Evolutionary conservation across 2,329 filamentous ascomycete genomes (phyloP).

Genomic region (Xylaria sp.): DNA sequence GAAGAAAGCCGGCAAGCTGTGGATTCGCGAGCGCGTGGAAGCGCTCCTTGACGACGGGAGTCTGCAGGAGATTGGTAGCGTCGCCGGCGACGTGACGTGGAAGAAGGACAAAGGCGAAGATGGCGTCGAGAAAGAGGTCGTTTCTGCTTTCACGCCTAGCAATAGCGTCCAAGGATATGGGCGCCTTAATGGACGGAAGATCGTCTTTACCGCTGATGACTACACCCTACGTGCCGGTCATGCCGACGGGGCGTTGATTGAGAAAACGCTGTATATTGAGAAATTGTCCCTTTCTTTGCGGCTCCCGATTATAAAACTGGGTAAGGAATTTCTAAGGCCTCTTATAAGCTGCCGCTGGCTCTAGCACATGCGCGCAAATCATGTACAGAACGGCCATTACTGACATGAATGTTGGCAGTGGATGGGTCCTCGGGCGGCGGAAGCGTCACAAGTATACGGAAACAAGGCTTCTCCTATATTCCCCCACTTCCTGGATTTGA

Average conservation of each 20-base stretch:
- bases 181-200: slow-evolving; percentile 27
- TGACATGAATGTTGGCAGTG: slow-evolving; percentile 7
- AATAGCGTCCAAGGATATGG: slow-evolving; percentile 37
- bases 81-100: slow-evolving; percentile 35
- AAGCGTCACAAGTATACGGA: slow-evolving; percentile 32
- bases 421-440: slow-evolving; percentile 37
- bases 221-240: slow-evolving; percentile 36
- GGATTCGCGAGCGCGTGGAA: slow-evolving; percentile 37
- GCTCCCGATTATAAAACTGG: slow-evolving; percentile 36
- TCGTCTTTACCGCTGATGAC: slow-evolving; percentile 37
- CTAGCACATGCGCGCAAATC: not conserved
- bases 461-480: slow-evolving; percentile 33
- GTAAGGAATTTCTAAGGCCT: not conserved
- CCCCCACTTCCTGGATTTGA: slow-evolving; percentile 35
- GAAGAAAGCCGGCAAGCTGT: slow-evolving; percentile 37
- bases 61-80: slow-evolving; percentile 34
- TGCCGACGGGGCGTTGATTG: slow-evolving; percentile 31
- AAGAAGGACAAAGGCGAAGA: slow-evolving; percentile 16
- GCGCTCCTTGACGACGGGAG: slow-evolving; percentile 35
- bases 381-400: not conserved
- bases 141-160: slow-evolving; percentile 32
- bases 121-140: slow-evolving; percentile 24
- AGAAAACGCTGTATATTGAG: slow-evolving; percentile 37
- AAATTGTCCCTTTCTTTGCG: slow-evolving; percentile 35
- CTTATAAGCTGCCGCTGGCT: not conserved